Evolutionary conservation across 2,329 filamentous ascomycete species (phyloP).

Genomic region (Davidsoniella virescens): DNA sequence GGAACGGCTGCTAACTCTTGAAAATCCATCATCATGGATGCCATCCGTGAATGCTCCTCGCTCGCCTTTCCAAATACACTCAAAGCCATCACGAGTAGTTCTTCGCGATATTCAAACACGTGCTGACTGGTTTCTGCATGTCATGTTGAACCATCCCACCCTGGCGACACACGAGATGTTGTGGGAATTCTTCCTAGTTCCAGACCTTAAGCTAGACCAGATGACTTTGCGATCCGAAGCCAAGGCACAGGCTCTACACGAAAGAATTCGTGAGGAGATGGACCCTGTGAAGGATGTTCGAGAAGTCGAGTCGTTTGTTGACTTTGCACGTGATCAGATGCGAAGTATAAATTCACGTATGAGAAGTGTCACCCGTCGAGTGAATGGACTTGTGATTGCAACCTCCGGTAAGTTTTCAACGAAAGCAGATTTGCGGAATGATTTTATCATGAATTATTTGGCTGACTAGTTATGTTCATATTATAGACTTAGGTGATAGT

Average conservation of each 20-base stretch:
- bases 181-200: conserved; percentile 97
- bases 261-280: conserved; percentile 79
- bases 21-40: conserved; percentile 92
- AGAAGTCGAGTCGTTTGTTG: conserved; percentile 85
- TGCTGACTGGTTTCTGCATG: conserved; percentile 75
- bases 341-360: conserved; percentile 70
- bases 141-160: conserved; percentile 73
- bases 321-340: conserved; percentile 79
- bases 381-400: conserved; percentile 43
- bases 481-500: conserved; percentile 51
- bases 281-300: conserved; percentile 67
- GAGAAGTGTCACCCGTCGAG: conserved; percentile 63
- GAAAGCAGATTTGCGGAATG: not conserved
- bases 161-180: conserved; percentile 94
- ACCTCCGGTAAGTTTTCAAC: conserved; percentile 10
- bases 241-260: conserved; percentile 67
- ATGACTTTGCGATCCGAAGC: conserved; percentile 76
- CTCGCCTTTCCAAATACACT: conserved; percentile 84
- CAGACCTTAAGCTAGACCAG: conserved; percentile 77
- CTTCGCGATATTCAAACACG: conserved; percentile 75
- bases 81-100: conserved; percentile 73
- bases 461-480: not conserved
- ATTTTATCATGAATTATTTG: not conserved
- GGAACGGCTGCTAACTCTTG: conserved; percentile 63
- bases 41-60: conserved; percentile 62